Conservation (phyloP, 2,329 filamentous ascomycete species). For the Monilinia fructigena region DNA sequence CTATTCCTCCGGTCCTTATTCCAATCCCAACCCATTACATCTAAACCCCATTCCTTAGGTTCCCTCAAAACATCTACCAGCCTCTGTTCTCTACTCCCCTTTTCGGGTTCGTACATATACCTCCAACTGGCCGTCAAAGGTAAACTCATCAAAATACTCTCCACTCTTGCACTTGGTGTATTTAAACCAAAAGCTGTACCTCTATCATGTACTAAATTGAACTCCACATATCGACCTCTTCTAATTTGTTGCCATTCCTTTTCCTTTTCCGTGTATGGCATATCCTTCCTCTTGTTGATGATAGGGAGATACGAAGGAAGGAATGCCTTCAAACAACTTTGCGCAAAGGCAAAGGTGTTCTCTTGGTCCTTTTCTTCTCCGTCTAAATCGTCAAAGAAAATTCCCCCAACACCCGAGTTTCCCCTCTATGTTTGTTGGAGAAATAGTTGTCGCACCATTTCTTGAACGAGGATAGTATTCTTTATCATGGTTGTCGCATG, state of each 20-base stretch:
- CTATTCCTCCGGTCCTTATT: neutral
- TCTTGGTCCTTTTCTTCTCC: constrained; percentile 82
- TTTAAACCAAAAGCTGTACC: constrained; percentile 93
- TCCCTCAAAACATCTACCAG: constrained; percentile 69
- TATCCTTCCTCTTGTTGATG: constrained; percentile 81
- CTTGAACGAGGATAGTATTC: constrained; percentile 94
- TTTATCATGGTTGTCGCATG: constrained; percentile 90
- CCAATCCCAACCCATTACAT: neutral
- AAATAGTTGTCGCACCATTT: constrained; percentile 99
- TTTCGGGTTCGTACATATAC: constrained; percentile 88
- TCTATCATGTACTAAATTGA: constrained; percentile 95
- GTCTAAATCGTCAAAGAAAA: constrained; percentile 98
- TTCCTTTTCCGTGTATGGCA: constrained; percentile 81
- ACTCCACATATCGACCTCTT: constrained; percentile 94
- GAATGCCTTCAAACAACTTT: constrained; percentile 83
- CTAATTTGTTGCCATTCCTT: constrained; percentile 97
- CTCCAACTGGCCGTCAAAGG: constrained; percentile 90
- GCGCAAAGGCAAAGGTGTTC: constrained; percentile 84
- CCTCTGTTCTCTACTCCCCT: constrained; percentile 73
- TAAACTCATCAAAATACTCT: constrained; percentile 97
- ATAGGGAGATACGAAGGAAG: constrained; percentile 89
- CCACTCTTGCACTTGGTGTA: constrained; percentile 84
- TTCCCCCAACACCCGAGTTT: constrained; percentile 85
- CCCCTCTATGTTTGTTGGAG: constrained; percentile 84
- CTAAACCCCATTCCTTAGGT: constrained; percentile 66